These are phyloP conservation scores for Apiospora sp. DNA, from an alignment of 2,329 filamentous ascomycete species.

Conservation along the genomic window DNA sequence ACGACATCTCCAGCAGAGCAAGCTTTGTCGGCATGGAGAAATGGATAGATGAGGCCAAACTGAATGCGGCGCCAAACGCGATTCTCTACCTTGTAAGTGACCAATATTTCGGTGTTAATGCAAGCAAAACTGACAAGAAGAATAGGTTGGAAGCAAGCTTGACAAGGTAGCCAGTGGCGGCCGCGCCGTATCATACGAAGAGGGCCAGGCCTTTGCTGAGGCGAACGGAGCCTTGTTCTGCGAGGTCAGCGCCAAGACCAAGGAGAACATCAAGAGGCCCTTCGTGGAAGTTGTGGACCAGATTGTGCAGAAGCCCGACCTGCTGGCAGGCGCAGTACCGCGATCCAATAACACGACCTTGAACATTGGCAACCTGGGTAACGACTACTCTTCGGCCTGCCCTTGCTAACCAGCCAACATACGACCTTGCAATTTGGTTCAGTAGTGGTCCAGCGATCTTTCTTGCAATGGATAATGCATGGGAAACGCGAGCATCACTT, in stretches of 20 bases:
- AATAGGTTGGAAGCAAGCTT: slow-evolving; percentile 58
- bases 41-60: slow-evolving; percentile 62
- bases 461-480: background rate
- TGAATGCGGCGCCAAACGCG: slow-evolving; percentile 57
- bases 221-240: slow-evolving; percentile 57
- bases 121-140: slow-evolving; percentile 24
- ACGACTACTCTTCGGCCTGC: slow-evolving; percentile 38
- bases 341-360: slow-evolving; percentile 39
- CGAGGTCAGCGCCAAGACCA: slow-evolving; percentile 62
- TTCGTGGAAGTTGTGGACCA: slow-evolving; percentile 61
- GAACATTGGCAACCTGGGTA: slow-evolving; percentile 37
- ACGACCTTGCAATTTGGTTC: background rate
- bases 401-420: slow-evolving; percentile 33
- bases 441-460: background rate
- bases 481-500: slow-evolving; percentile 35
- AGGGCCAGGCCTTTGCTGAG: slow-evolving; percentile 56
- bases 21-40: slow-evolving; percentile 60
- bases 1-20: slow-evolving; percentile 57
- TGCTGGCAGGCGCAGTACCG: slow-evolving; percentile 45
- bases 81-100: slow-evolving; percentile 54
- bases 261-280: slow-evolving; percentile 58
- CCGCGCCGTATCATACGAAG: slow-evolving; percentile 55
- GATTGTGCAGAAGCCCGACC: slow-evolving; percentile 54
- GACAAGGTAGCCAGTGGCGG: slow-evolving; percentile 51
- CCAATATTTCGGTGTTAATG: background rate